phyloP scores from a whole-genome alignment of 148 eudicot species.

The Nepenthes gracilis region DNA sequence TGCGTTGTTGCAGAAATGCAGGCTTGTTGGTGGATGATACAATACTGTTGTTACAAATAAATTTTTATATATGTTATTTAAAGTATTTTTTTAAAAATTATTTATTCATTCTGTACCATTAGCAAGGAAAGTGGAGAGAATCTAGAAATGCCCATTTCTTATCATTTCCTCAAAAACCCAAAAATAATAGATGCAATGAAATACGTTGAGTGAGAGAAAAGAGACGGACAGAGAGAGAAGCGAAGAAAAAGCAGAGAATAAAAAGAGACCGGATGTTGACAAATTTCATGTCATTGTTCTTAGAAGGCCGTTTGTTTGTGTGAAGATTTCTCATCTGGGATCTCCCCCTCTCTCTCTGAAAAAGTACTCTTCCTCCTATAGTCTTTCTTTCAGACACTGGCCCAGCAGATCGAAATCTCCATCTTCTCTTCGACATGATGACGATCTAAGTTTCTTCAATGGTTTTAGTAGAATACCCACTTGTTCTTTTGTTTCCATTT shows the following conservation, averaged over 20 bases:
- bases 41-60: not conserved
- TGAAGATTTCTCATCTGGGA: slow-evolving; percentile 94
- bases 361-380: slow-evolving; percentile 3
- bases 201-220: slow-evolving; percentile 3
- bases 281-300: slow-evolving; percentile 93
- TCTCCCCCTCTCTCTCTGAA: slow-evolving; percentile 41
- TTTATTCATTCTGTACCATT: slow-evolving; percentile 15
- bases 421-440: slow-evolving; percentile 13
- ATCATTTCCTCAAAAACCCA: slow-evolving; percentile 26
- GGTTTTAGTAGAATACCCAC: slow-evolving; percentile 21
- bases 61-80: not conserved
- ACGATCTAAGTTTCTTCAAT: slow-evolving; percentile 27
- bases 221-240: slow-evolving; percentile 11
- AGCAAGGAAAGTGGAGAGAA: slow-evolving; percentile 36
- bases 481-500: slow-evolving; percentile 9
- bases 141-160: slow-evolving; percentile 31
- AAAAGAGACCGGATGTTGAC: slow-evolving; percentile 97
- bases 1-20: slow-evolving; percentile 1
- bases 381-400: slow-evolving; percentile 18
- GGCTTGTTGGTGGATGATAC: slow-evolving; percentile 2
- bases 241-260: slow-evolving; percentile 33
- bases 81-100: slow-evolving; percentile 1
- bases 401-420: slow-evolving; percentile 57
- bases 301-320: slow-evolving; percentile 91
- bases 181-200: slow-evolving; percentile 12